phyloP scores from a whole-genome alignment of 352 stramenopile species.

The Globisporangium splendens region DNA sequence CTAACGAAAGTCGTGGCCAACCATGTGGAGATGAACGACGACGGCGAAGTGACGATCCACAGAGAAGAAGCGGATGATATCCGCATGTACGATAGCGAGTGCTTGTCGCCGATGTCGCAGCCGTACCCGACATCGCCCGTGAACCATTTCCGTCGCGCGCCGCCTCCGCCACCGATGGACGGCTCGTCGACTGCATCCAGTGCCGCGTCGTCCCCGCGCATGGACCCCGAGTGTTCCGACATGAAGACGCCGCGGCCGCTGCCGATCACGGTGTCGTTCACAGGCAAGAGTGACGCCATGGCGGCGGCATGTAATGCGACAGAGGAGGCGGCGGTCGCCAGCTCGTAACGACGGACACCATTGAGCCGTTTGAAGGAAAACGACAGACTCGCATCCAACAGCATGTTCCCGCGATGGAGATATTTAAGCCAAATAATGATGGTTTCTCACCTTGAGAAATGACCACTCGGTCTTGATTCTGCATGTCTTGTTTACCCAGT shows the following conservation, averaged over 20 bases:
- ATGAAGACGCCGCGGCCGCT: neutral
- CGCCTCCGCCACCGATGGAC: constrained; percentile 20
- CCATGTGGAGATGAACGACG: constrained; percentile 38
- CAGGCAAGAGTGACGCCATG: neutral
- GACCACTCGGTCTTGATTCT: too few relatives aligned
- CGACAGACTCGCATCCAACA: too few relatives aligned
- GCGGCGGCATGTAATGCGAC: neutral
- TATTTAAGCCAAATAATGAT: too few relatives aligned
- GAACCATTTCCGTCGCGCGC: constrained; percentile 60
- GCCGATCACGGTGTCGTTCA: neutral
- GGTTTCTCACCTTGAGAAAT: too few relatives aligned
- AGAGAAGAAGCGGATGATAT: constrained; percentile 48
- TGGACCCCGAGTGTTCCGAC: neutral
- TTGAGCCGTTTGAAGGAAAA: too few relatives aligned
- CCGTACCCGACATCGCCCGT: constrained; percentile 60
- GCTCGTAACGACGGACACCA: neutral
- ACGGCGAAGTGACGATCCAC: constrained; percentile 36
- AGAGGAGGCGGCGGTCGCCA: neutral
- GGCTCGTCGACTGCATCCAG: constrained; percentile 28
- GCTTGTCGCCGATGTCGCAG: constrained; percentile 35
- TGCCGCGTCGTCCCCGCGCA: constrained; percentile 26
- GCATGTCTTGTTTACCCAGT: too few relatives aligned
- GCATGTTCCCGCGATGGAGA: too few relatives aligned
- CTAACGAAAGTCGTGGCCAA: constrained; percentile 70
- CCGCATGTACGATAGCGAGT: constrained; percentile 45